Percentiles rank a stretch among this genome's conserved stretches.
Evolutionary conservation across 257 asterid genomes (phyloP).

Genomic region (Solanum commersonii): DNA sequence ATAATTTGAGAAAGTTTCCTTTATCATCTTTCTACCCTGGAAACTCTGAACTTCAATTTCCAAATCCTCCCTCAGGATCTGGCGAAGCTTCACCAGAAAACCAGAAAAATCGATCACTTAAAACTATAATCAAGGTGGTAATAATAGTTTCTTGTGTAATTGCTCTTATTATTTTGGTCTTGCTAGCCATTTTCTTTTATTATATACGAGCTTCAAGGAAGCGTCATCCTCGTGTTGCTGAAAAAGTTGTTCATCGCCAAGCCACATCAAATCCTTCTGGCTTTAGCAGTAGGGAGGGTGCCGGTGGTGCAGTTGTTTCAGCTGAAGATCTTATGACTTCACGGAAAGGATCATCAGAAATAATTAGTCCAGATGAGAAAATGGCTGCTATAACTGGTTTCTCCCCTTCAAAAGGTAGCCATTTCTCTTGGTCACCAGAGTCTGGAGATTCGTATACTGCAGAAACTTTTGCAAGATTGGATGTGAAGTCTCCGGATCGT

Average conservation of each 20-base stretch:
- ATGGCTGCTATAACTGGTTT: slow-evolving; percentile 57
- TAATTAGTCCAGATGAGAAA: slow-evolving; percentile 73
- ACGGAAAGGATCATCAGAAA: slow-evolving; percentile 60
- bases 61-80: slow-evolving; percentile 65
- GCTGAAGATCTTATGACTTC: slow-evolving; percentile 63
- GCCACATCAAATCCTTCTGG: slow-evolving; percentile 48
- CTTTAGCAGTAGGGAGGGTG: slow-evolving; percentile 33
- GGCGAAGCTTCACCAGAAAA: slow-evolving; percentile 21
- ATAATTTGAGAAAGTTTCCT: slow-evolving; percentile 76
- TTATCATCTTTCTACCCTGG: slow-evolving; percentile 87
- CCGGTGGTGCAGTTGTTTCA: slow-evolving; percentile 52
- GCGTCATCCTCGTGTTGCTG: slow-evolving; percentile 31
- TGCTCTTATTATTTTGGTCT: slow-evolving; percentile 35
- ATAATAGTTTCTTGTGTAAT: slow-evolving; percentile 60
- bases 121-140: slow-evolving; percentile 40
- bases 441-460: slow-evolving; percentile 73
- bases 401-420: slow-evolving; percentile 85
- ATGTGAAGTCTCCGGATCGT: slow-evolving; percentile 75
- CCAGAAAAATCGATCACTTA: slow-evolving; percentile 18
- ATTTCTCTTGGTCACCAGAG: slow-evolving; percentile 89
- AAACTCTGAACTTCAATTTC: slow-evolving; percentile 62
- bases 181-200: slow-evolving; percentile 42
- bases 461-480: slow-evolving; percentile 69
- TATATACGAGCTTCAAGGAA: slow-evolving; percentile 33
- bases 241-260: slow-evolving; percentile 36